Evolutionary conservation across 345 rosid species (phyloP).

Genomic region (Citropsis articulata): DNA sequence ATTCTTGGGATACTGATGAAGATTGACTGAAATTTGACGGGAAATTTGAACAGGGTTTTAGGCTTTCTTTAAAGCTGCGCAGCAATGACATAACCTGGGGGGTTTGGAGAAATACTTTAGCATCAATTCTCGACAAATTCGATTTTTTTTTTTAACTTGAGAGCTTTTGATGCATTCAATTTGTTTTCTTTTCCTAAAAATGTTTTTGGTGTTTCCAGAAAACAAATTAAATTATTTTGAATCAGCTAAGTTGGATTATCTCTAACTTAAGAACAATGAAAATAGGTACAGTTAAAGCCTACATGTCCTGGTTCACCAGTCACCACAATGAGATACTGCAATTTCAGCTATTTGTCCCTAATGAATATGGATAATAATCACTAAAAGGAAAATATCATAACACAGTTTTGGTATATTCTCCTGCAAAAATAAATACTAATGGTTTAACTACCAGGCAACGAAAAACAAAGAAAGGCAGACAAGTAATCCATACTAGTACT

Average conservation of each 20-base stretch:
- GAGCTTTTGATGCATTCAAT: background rate
- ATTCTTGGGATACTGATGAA: conserved; percentile 37
- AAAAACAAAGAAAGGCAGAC: background rate
- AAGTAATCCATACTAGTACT: background rate
- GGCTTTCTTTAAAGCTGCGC: conserved; percentile 58
- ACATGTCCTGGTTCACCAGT: no score
- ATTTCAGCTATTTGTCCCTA: no score
- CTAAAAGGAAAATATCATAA: no score
- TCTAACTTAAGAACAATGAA: no score
- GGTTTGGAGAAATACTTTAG: background rate
- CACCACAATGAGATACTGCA: no score
- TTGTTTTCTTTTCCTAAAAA: background rate
- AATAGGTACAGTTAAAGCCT: no score
- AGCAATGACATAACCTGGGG: conserved; percentile 58
- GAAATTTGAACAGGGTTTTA: conserved; percentile 57
- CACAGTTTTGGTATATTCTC: no score
- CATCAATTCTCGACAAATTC: background rate
- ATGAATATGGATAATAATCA: no score
- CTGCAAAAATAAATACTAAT: no score
- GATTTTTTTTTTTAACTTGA: background rate
- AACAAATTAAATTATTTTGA: background rate
- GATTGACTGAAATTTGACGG: conserved; percentile 19
- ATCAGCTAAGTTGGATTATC: no score
- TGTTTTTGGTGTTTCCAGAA: background rate
- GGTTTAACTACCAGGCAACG: background rate